A percentile compares a stretch with the other conserved stretches of the same genome.
Evolutionary conservation across 75 land plant species (phyloP).

Genomic region (Chamaecyparis obtusa): DNA sequence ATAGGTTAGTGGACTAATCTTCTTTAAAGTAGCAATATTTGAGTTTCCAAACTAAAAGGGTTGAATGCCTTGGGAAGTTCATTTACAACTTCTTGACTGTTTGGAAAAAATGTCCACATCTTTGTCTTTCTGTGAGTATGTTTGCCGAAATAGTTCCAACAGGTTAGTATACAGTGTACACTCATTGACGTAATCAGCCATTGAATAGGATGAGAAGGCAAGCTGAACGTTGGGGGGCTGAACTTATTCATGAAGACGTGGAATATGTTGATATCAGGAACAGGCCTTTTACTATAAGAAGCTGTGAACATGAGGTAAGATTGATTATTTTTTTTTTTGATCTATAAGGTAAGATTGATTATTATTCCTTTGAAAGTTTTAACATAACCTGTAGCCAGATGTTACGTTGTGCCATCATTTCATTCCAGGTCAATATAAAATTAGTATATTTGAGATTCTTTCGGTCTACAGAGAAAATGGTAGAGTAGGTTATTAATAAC

Average conservation of each 20-base stretch:
- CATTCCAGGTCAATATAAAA: not conserved
- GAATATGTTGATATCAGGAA: constrained; percentile 73
- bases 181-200: constrained; percentile 10
- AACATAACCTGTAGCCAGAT: not conserved
- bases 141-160: not conserved
- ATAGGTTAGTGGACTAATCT: constrained; percentile 49
- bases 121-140: not conserved
- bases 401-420: not conserved
- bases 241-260: constrained; percentile 87
- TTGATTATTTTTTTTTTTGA: no score
- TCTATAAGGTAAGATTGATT: constrained; percentile 56
- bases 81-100: not conserved
- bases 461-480: not conserved
- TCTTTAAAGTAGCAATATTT: not conserved
- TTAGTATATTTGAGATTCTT: not conserved
- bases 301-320: constrained; percentile 84
- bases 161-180: constrained; percentile 7
- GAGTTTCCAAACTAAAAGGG: not conserved
- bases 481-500: not conserved
- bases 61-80: not conserved
- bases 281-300: constrained; percentile 77
- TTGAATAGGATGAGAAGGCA: constrained; percentile 78
- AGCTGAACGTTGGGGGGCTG: constrained; percentile 99
- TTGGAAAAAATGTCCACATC: not conserved
- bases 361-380: not conserved